Conservation (phyloP, 164 flowering plant genomes). For the Hamamelis virginiana region DNA sequence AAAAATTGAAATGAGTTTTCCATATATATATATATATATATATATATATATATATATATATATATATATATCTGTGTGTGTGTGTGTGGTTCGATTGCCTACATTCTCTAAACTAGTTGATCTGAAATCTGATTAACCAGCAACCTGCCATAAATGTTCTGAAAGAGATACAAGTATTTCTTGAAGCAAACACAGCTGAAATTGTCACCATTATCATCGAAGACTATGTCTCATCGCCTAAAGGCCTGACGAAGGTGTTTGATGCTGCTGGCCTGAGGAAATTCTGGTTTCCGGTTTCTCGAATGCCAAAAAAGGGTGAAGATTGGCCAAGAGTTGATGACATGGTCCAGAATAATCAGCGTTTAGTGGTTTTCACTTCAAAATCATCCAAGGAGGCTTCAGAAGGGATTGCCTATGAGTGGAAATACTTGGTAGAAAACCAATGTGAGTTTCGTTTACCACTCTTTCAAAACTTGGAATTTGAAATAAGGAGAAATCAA, state of each 20-base stretch:
- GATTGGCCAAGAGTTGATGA: conserved; percentile 89
- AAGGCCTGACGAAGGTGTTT: conserved; percentile 75
- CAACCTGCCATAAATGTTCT: conserved; percentile 75
- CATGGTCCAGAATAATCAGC: conserved; percentile 72
- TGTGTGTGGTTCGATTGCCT: not conserved
- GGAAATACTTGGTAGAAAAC: conserved; percentile 88
- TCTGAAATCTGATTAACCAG: conserved; percentile 34
- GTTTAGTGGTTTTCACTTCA: conserved; percentile 86
- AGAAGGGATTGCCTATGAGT: conserved; percentile 86
- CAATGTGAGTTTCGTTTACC: conserved; percentile 67
- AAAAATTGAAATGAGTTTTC: not conserved
- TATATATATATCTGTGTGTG: not conserved
- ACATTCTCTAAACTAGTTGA: conserved; percentile 3
- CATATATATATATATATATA: too few relatives aligned
- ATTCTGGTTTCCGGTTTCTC: conserved; percentile 80
- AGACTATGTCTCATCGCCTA: conserved; percentile 77
- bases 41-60: too few relatives aligned
- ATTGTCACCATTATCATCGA: conserved; percentile 77
- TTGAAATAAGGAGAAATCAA: not conserved
- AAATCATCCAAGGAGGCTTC: conserved; percentile 74
- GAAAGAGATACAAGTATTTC: conserved; percentile 62
- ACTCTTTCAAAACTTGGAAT: not conserved
- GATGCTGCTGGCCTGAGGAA: conserved; percentile 77
- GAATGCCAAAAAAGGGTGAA: conserved; percentile 82
- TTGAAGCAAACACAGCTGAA: conserved; percentile 60